phyloP scores from a whole-genome alignment of 345 rosid species.

The Orychophragmus violaceus region DNA sequence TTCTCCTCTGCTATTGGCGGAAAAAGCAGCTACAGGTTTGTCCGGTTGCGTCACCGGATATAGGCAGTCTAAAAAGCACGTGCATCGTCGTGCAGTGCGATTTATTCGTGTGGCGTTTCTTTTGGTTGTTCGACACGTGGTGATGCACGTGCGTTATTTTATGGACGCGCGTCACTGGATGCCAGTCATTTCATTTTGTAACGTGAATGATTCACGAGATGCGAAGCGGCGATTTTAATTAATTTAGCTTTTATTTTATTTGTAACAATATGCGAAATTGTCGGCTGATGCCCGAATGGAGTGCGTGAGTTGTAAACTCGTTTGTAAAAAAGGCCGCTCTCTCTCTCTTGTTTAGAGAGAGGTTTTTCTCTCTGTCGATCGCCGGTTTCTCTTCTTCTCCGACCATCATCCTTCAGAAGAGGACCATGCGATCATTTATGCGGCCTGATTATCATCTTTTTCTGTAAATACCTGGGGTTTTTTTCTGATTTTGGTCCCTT shows the following conservation, averaged over 20 bases:
- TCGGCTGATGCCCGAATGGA: neutral
- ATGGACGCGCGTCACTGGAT: conserved; percentile 2
- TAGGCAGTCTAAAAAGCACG: conserved; percentile 37
- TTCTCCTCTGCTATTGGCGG: conserved; percentile 1
- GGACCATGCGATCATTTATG: no score
- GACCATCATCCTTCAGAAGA: no score
- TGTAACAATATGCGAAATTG: neutral
- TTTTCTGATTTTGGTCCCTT: no score
- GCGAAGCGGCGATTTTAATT: conserved; percentile 10
- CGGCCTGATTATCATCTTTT: no score
- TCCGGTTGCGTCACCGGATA: conserved; percentile 21
- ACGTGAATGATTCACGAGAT: conserved; percentile 25
- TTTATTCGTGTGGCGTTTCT: conserved; percentile 7
- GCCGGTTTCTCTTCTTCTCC: no score
- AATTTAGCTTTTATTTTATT: neutral
- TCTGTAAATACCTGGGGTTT: no score
- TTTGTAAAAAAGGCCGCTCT: no score
- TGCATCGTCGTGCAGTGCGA: conserved; percentile 15
- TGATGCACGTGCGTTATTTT: conserved; percentile 8
- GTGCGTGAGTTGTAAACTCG: neutral
- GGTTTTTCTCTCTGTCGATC: no score
- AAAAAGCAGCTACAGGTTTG: conserved; percentile 7
- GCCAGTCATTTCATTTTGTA: neutral
- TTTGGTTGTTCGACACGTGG: conserved; percentile 15
- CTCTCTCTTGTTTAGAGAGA: no score